Percentiles rank a stretch among this genome's conserved stretches.
Evolutionary conservation across 1,139 yeast species (phyloP).

Genomic region (Scheffersomyces illinoinensis): DNA sequence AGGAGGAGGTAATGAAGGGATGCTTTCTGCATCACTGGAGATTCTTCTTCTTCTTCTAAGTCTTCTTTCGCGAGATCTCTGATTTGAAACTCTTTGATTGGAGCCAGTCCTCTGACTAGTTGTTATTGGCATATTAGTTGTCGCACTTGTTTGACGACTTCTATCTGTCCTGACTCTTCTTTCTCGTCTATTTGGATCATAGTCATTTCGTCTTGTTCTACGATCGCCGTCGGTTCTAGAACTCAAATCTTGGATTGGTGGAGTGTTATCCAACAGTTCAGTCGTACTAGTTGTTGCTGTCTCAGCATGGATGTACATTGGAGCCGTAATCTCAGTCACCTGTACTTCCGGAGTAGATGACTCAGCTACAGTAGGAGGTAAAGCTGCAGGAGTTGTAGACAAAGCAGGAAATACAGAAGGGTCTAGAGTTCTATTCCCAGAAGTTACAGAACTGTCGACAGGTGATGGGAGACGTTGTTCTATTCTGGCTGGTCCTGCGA

Average conservation of each 20-base stretch:
- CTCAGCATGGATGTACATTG: neutral
- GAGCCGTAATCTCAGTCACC: neutral
- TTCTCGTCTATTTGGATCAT: neutral
- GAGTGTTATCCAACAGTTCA: neutral
- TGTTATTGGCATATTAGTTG: neutral
- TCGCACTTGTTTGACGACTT: neutral
- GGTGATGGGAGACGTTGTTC: neutral
- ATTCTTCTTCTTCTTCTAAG: neutral
- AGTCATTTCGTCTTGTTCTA: neutral
- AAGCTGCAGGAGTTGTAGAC: neutral
- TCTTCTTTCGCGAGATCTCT: neutral
- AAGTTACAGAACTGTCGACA: neutral
- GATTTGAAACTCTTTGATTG: neutral
- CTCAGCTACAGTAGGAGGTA: neutral
- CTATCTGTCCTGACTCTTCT: neutral
- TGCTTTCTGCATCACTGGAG: neutral
- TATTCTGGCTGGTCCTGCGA: neutral
- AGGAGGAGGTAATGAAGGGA: slow-evolving; percentile 11
- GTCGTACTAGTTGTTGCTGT: neutral
- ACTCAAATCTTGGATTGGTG: neutral
- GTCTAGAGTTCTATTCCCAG: neutral
- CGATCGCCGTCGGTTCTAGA: neutral
- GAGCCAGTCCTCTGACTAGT: neutral
- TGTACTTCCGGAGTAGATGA: neutral
- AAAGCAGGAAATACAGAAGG: neutral